Conservation (phyloP, 805 yeast species). For the Kuraishia hungarica region DNA sequence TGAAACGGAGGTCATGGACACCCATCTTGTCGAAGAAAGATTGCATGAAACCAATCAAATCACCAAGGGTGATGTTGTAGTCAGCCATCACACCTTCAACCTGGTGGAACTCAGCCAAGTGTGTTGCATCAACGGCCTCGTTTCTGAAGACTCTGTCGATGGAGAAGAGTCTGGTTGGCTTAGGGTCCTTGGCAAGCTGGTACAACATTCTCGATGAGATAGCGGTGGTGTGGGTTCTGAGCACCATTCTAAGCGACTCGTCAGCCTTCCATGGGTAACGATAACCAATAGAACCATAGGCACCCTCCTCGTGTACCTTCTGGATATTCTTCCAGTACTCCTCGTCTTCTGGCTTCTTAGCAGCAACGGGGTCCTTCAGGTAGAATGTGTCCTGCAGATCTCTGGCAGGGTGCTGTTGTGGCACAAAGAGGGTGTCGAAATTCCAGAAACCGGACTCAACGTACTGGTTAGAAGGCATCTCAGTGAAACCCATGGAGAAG, state of each 20-base stretch:
- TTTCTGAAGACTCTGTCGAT: constrained; percentile 98
- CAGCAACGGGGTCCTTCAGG: constrained; percentile 82
- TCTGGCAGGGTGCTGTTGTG: constrained; percentile 99
- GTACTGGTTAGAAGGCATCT: constrained; percentile 98
- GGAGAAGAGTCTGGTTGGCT: constrained; percentile 85
- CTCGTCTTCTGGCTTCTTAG: constrained; percentile 77
- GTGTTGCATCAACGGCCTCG: constrained; percentile 99
- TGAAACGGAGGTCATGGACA: constrained; percentile 88
- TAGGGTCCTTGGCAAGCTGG: constrained; percentile 78
- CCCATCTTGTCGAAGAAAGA: constrained; percentile 97
- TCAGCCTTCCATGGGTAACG: constrained; percentile 95
- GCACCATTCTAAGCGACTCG: constrained; percentile 84
- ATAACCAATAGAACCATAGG: constrained; percentile 93
- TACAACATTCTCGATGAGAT: constrained; percentile 85
- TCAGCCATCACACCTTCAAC: constrained; percentile 99
- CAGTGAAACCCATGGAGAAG: constrained; percentile 96
- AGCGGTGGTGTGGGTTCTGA: constrained; percentile 97
- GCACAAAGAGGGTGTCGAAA: constrained; percentile 92
- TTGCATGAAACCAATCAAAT: constrained; percentile 96
- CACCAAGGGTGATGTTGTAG: constrained; percentile 89
- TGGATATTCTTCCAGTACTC: constrained; percentile 71
- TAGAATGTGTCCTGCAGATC: constrained; percentile 98
- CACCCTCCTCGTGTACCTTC: constrained; percentile 82
- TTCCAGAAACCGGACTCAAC: constrained; percentile 99
- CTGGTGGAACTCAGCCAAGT: constrained; percentile 98